A percentile compares a stretch with the other conserved stretches of the same genome.
Conservation (phyloP, 441 rosid genomes). For the Gossypium schwendimanii region DNA sequence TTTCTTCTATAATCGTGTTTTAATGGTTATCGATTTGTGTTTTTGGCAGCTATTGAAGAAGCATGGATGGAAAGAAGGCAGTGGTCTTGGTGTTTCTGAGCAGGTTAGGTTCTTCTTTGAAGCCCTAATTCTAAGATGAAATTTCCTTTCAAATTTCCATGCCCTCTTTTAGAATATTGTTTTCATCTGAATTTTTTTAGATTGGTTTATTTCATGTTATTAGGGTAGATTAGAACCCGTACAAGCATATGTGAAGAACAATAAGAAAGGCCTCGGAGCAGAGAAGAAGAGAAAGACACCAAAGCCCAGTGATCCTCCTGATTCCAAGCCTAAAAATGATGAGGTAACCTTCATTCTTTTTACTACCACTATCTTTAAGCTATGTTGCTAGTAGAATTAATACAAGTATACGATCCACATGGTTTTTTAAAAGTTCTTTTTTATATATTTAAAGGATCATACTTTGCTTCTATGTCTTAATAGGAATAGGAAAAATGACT, state of each 20-base stretch:
- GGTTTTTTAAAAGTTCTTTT: background rate
- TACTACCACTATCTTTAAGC: background rate
- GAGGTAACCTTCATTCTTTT: background rate
- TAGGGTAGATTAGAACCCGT: conserved; percentile 85
- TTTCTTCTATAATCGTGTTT: background rate
- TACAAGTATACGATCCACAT: background rate
- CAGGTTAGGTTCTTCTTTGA: conserved; percentile 31
- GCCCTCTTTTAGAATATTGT: background rate
- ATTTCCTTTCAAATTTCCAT: background rate
- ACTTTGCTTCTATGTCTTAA: background rate
- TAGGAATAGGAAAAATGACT: no score
- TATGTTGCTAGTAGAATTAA: background rate
- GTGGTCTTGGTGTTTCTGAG: conserved; percentile 68
- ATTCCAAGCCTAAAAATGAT: conserved; percentile 11
- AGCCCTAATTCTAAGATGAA: background rate
- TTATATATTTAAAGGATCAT: background rate
- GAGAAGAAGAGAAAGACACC: conserved; percentile 31
- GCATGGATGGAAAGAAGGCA: conserved; percentile 94
- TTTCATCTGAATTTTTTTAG: background rate
- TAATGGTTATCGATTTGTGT: background rate
- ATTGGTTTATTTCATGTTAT: conserved; percentile 9
- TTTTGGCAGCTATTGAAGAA: conserved; percentile 63
- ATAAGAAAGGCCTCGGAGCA: conserved; percentile 79
- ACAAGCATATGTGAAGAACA: conserved; percentile 43
- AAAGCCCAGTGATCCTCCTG: conserved; percentile 19